Conservation (phyloP, 345 rosid species). For the Citrus medica region DNA sequence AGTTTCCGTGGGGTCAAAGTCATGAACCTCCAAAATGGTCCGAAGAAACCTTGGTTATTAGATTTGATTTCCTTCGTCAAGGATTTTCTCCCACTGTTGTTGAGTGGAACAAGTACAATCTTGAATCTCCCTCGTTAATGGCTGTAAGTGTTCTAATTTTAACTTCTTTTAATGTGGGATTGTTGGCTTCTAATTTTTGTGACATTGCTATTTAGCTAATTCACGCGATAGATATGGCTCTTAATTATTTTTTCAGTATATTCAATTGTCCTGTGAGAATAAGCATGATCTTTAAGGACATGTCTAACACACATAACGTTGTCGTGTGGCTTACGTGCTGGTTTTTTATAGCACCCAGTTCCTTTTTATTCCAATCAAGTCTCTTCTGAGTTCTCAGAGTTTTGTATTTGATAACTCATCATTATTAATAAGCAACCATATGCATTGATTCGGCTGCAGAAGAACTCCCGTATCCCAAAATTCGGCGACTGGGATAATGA, state of each 20-base stretch:
- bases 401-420: background rate
- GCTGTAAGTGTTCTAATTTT: slow-evolving; percentile 20
- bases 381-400: no score
- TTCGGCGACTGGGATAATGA: slow-evolving; percentile 56
- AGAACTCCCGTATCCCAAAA: slow-evolving; percentile 41
- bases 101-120: background rate
- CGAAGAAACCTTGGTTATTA: background rate
- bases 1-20: slow-evolving; percentile 10
- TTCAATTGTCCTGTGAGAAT: no score
- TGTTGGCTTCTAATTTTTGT: background rate
- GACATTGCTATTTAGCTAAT: background rate
- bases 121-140: slow-evolving; percentile 9
- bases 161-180: background rate
- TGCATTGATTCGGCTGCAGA: slow-evolving; percentile 22
- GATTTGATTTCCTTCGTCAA: background rate
- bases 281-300: no score
- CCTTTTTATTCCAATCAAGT: no score
- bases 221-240: background rate
- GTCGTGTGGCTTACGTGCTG: no score
- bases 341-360: no score
- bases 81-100: background rate
- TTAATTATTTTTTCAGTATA: background rate
- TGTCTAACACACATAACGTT: no score
- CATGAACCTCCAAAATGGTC: background rate
- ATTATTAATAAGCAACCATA: background rate